Base-by-base conservation (phyloP, 1,139 yeast species). In the Yamadazyma kanchanaburiensis region DNA sequence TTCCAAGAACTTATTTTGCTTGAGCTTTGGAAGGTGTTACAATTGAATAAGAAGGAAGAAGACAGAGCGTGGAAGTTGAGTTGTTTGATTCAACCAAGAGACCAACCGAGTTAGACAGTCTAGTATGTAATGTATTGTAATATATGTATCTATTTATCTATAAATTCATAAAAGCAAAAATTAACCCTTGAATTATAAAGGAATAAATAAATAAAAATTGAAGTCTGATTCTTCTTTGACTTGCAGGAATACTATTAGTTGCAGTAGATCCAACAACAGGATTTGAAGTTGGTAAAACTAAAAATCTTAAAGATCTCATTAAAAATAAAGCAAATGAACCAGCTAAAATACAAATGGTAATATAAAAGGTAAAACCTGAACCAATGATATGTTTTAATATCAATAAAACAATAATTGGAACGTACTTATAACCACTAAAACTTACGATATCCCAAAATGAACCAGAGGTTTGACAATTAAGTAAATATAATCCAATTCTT, bases 371-470 rank as follows among this genome's bases (percentile, higher is more conserved):
- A 53, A 58, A 50, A 49, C 59, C 56, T 54, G 43, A 36, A 42
- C 60, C 53, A 48, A 64, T 25, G 55, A 63, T 38, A 46, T 61
- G 55, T 38, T 75, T 77, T 43, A 72, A 55, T 32, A 77, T 54
- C 45, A 80, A 61, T 31, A 79, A 64, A 12, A 72, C 56, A 21
- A 81, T 71, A 39, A 82, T 69, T 5, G 95, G 87, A 22, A 94
- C 89, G 53, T 88, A 94, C 57, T 94, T 94, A 68, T 94, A 94
- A 18, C 98, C 96, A 31, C 94, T 81, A 58, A 86, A 91, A 42
- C 96, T 84, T 8, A 86, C 73, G 39, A 91, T 68, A 55, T 94
- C 99, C 70, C 91, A 80, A 29, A 84, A 63, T 34, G 69, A 56
- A 29, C 64, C 77, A 69, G 43, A 83, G 49, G 53, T 69, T 51